A percentile compares a stretch with the other conserved stretches of the same genome.
Evolutionary conservation across 1,284 basidiomycete genomes (phyloP).

Genomic region (Trichosporon sp.): DNA sequence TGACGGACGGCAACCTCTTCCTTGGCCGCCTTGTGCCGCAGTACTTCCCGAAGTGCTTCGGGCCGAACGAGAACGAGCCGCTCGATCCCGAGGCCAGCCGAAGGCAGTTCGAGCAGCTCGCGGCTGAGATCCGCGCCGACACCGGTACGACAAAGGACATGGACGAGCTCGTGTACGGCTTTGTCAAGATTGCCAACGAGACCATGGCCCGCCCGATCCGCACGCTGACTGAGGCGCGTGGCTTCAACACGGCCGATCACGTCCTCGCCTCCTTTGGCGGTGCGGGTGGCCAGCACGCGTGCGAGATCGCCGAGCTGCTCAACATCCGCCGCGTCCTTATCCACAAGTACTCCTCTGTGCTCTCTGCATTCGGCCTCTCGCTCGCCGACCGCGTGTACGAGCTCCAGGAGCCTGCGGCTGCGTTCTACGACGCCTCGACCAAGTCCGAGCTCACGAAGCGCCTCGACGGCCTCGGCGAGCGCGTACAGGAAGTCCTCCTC

Average conservation of each 20-base stretch:
- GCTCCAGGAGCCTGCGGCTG: slow-evolving; percentile 52
- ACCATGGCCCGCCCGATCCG: slow-evolving; percentile 91
- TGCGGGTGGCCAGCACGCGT: slow-evolving; percentile 86
- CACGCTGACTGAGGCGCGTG: slow-evolving; percentile 82
- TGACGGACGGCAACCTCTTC: slow-evolving; percentile 80
- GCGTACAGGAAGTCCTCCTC: slow-evolving; percentile 62
- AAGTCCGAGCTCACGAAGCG: slow-evolving; percentile 55
- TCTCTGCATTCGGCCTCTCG: slow-evolving; percentile 84
- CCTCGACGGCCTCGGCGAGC: slow-evolving; percentile 60
- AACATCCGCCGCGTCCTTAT: slow-evolving; percentile 79
- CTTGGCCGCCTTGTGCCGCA: slow-evolving; percentile 76
- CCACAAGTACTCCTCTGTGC: slow-evolving; percentile 76
- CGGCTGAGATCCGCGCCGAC: slow-evolving; percentile 61
- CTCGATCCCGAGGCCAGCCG: slow-evolving; percentile 66
- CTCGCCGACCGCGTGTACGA: slow-evolving; percentile 80
- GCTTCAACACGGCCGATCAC: slow-evolving; percentile 76
- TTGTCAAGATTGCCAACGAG: slow-evolving; percentile 89
- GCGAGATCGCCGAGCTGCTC: slow-evolving; percentile 67
- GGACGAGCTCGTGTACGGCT: slow-evolving; percentile 74
- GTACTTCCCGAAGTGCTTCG: slow-evolving; percentile 83
- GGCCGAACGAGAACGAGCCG: slow-evolving; percentile 73
- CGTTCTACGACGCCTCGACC: slow-evolving; percentile 56
- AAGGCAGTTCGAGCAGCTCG: slow-evolving; percentile 60
- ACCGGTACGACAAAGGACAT: slow-evolving; percentile 58
- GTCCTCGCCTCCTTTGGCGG: slow-evolving; percentile 84